These are phyloP conservation scores for Cerrena zonata DNA, from an alignment of 1,284 basidiomycete genomes.

Conservation along the genomic window DNA sequence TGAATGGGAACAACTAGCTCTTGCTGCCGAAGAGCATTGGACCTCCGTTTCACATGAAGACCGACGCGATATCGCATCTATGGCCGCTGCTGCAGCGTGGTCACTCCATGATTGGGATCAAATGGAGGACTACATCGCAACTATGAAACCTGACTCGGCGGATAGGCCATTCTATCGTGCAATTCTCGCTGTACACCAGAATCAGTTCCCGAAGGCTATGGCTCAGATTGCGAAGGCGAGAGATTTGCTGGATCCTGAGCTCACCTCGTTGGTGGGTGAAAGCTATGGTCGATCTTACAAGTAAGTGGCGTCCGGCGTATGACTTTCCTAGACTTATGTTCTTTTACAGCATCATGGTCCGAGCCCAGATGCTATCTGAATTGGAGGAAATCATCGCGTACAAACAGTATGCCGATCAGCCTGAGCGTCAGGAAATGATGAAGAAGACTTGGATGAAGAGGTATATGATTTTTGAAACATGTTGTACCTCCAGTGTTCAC, in stretches of 20 bases:
- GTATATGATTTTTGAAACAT: constrained; percentile 35
- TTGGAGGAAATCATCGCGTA: constrained; percentile 96
- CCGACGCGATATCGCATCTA: constrained; percentile 86
- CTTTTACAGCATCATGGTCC: constrained; percentile 76
- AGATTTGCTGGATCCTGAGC: constrained; percentile 87
- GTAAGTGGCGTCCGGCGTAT: constrained; percentile 53
- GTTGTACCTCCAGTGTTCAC: constrained; percentile 5
- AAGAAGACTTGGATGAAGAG: constrained; percentile 93
- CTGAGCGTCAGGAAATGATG: constrained; percentile 82
- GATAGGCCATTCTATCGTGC: constrained; percentile 96
- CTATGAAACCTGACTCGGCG: constrained; percentile 90
- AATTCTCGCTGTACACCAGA: constrained; percentile 92
- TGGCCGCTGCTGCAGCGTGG: constrained; percentile 97
- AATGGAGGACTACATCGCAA: constrained; percentile 96
- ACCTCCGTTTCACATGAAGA: constrained; percentile 78
- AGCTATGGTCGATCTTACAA: constrained; percentile 95
- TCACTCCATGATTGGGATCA: constrained; percentile 94
- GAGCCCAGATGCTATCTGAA: constrained; percentile 98
- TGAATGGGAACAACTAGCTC: constrained; percentile 92
- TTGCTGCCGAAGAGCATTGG: constrained; percentile 89
- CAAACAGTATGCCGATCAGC: constrained; percentile 91
- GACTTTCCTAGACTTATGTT: constrained; percentile 13
- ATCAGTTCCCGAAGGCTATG: constrained; percentile 88
- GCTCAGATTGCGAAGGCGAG: constrained; percentile 92
- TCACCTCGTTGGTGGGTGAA: constrained; percentile 90